Conservation (phyloP, 2,329 filamentous ascomycete species). For the Diaporthe australafricana region DNA sequence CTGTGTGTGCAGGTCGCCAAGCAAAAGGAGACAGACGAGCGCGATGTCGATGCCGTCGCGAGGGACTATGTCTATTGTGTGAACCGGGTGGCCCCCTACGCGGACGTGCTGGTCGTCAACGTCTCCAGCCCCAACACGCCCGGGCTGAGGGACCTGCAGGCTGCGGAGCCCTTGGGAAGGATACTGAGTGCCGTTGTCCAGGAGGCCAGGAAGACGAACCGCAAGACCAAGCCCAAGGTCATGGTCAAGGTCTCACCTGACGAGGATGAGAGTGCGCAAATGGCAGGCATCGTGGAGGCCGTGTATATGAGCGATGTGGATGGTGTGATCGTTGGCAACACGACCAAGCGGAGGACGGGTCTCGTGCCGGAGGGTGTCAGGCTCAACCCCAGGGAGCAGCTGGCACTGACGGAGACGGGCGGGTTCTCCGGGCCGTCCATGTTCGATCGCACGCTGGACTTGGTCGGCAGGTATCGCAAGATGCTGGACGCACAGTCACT, state of each 20-base stretch:
- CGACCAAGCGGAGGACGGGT: slow-evolving; percentile 84
- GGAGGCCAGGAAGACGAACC: slow-evolving; percentile 73
- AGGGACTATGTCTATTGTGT: slow-evolving; percentile 93
- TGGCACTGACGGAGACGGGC: slow-evolving; percentile 79
- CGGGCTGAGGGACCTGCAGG: slow-evolving; percentile 87
- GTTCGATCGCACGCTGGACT: slow-evolving; percentile 81
- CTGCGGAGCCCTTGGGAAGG: slow-evolving; percentile 82
- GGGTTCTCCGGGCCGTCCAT: slow-evolving; percentile 93
- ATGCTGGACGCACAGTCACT: slow-evolving; percentile 68
- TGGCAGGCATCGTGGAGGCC: slow-evolving; percentile 89
- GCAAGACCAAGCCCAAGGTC: slow-evolving; percentile 80
- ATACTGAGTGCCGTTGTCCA: slow-evolving; percentile 86
- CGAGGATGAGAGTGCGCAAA: slow-evolving; percentile 86
- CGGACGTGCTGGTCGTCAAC: slow-evolving; percentile 97
- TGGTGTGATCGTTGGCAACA: slow-evolving; percentile 97
- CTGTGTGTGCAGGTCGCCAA: slow-evolving; percentile 95
- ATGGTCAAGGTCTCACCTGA: slow-evolving; percentile 99
- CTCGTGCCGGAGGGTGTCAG: slow-evolving; percentile 75
- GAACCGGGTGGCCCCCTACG: slow-evolving; percentile 83
- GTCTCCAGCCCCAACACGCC: slow-evolving; percentile 97
- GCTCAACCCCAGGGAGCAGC: slow-evolving; percentile 74
- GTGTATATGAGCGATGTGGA: slow-evolving; percentile 88
- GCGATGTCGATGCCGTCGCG: slow-evolving; percentile 83
- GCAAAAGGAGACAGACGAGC: slow-evolving; percentile 92
- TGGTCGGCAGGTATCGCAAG: slow-evolving; percentile 84